These are phyloP conservation scores for Malassezia nana DNA, from an alignment of 1,284 basidiomycete species.

Conservation along the genomic window DNA sequence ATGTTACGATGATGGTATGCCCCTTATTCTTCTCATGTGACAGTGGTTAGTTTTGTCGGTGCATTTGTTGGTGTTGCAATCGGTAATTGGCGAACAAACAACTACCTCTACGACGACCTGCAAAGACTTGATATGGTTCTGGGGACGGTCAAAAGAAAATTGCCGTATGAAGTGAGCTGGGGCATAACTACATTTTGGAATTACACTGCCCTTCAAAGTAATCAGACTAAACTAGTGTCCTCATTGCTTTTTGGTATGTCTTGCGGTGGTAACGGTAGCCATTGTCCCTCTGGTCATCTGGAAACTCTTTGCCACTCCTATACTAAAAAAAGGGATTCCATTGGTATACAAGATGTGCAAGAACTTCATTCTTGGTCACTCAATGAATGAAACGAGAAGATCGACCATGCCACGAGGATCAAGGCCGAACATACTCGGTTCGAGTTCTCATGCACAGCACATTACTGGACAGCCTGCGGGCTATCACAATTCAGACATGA, in stretches of 20 bases:
- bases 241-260: not conserved
- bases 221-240: not conserved
- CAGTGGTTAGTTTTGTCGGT: conserved; percentile 15
- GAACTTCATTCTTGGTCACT: not conserved
- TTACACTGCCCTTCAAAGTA: not conserved
- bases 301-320: not conserved
- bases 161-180: not conserved
- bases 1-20: conserved; percentile 72
- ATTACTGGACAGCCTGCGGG: not conserved
- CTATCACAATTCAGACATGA: not conserved
- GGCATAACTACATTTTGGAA: not conserved
- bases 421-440: not conserved
- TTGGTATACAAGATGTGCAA: not conserved
- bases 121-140: not conserved
- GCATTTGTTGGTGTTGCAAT: conserved; percentile 10
- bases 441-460: not conserved
- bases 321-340: not conserved
- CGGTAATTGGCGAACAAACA: conserved; percentile 14
- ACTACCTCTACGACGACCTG: conserved; percentile 3
- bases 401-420: too few relatives aligned
- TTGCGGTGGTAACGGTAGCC: not conserved
- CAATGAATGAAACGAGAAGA: not conserved
- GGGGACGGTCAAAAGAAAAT: not conserved
- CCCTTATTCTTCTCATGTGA: not conserved
- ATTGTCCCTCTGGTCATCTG: conserved; percentile 5